Evolutionary conservation across 2,329 filamentous ascomycete genomes (phyloP), one percentile per base, ranked within the genome.

Genomic region (Xylaria sp.): DNA sequence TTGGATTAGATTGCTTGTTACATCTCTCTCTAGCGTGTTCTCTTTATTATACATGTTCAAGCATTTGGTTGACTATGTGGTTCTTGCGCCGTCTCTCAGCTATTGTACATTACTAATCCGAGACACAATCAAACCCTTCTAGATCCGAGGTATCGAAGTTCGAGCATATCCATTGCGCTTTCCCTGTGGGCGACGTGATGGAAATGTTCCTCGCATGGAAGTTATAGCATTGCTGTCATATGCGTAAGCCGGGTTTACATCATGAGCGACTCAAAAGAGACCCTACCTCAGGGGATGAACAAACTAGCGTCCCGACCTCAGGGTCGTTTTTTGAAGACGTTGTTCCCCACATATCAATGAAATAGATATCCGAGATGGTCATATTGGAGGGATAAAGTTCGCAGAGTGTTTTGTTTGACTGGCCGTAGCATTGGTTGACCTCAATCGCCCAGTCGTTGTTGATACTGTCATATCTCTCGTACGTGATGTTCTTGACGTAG

Each of bases 401-500:
- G 78, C 84, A 69, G 71, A 78, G 68, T 73, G 81, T 69, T 63
- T 73, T n/a, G 66, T 79, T 79, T 12, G 72, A 76, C 67, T 79
- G 77, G 2, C 88, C 88, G 69, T 90, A 90, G 81, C 89, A 91
- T 76, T 91, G 89, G n/a, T 88, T 88, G 57, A 90, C 82, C 69
- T 89, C 87, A 71, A 91, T 88, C 2, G 87, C 87, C 74, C 88
- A 90, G 75, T 91, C 90, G 69, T 91, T 89, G 69, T 91, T 90
- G 44, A 84, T 79, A 69, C 90, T 83, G 46, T 80, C 76, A 81
- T 92, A 89, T 3, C 82, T 84, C 66, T 91, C 87, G 76, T 90
- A 92, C 0, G 90, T 92, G 69, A 92, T 85, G 76, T 92, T 92
- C 66, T 83, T 84, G 56, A 92, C 90, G 48, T 82, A 81, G 31